Base-by-base conservation (phyloP, 441 rosid genomes). In the Gossypium gossypioides region DNA sequence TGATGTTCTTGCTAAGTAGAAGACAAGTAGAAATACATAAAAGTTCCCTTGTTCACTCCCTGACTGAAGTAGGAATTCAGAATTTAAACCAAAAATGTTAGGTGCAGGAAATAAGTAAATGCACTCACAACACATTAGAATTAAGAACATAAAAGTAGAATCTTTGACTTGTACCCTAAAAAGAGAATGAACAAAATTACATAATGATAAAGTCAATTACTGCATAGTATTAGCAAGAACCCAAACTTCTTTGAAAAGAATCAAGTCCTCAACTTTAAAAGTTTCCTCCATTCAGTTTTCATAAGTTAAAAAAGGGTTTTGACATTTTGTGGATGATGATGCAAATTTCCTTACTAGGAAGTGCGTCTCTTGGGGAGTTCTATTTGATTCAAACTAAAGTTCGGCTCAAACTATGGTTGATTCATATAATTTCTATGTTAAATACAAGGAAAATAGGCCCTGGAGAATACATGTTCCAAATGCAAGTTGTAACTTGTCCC, bases 31-130 rank as follows among this genome's bases (percentile, higher is more conserved):
- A 27, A 8, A 32, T 10, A 21, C 34, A 22, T 18, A 40, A 24
- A 80, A 54, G 46, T 55, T 24, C 32, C 61, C 72, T 48, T 27
- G 55, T 44, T 56, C 60, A 37, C 27, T 32, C 40, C 60, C 67
- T 22, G 6, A 22, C 25, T 6, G 51, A 42, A 68, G 58, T 50
- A 59, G 24, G 58, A 48, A 59, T 25, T 32, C 8, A 16, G 12
- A 55, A 75, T 40, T 16, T 52, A 68, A 44, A 25, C 22, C 42
- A 22, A 25, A 1, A 15, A 51, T 42, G 52, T 22, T 44, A n/a
- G 57, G 61, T 44, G 44, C 25, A 55, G 56, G 50, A 50, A 44
- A 58, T 15, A 50, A 71, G 16, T 57, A 12, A 58, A 44, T 58
- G 16, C 46, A 71, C 54, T 6, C 10, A 4, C 2, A 68, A 58